Percentiles rank a stretch among this genome's conserved stretches.
phyloP scores from a whole-genome alignment of 2,329 filamentous ascomycete species.

The Beauveria bassiana region DNA sequence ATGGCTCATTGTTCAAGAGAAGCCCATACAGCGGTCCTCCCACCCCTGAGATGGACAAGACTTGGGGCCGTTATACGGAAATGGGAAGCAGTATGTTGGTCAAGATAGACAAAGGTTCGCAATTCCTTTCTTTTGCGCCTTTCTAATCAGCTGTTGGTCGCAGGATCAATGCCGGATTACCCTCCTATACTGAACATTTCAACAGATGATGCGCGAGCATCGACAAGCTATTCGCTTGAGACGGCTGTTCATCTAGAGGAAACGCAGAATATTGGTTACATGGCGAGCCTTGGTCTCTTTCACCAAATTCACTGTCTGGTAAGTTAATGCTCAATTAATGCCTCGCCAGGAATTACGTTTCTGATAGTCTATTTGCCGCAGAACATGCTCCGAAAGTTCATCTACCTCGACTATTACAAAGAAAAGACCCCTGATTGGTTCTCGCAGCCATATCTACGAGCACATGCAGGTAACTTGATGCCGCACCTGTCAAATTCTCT shows the following conservation, averaged over 20 bases:
- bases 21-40: neutral
- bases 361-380: neutral
- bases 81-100: neutral
- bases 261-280: neutral
- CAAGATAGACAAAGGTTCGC: neutral
- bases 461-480: neutral
- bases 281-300: neutral
- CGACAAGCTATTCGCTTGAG: neutral
- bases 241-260: neutral
- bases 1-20: neutral
- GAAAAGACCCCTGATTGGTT: neutral
- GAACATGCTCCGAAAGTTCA: neutral
- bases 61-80: neutral
- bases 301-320: neutral
- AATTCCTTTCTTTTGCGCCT: neutral
- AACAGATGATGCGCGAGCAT: neutral
- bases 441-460: neutral
- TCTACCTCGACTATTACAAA: neutral
- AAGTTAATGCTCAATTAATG: neutral
- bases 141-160: neutral
- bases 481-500: neutral
- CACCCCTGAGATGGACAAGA: neutral
- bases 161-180: neutral
- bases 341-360: neutral
- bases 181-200: neutral